These are phyloP conservation scores for Buddleja alternifolia DNA, from an alignment of 257 asterid species.

Conservation along the genomic window DNA sequence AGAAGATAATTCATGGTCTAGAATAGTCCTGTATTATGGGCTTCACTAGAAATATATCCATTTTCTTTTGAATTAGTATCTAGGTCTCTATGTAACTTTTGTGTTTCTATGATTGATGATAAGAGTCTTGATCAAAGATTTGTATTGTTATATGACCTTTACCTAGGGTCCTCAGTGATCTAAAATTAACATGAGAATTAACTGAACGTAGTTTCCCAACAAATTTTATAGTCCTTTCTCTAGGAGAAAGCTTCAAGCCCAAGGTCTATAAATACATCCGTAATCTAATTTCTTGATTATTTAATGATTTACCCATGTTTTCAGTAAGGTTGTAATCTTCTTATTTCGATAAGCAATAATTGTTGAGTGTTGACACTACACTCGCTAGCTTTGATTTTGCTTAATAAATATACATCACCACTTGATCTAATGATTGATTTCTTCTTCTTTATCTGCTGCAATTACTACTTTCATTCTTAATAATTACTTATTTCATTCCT, in stretches of 20 bases:
- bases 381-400: too few relatives aligned
- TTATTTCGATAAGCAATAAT: too few relatives aligned
- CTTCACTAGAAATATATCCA: too few relatives aligned
- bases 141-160: not conserved
- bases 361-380: too few relatives aligned
- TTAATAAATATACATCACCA: too few relatives aligned
- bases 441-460: not conserved
- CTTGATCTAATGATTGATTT: too few relatives aligned
- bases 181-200: not conserved
- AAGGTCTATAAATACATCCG: not conserved
- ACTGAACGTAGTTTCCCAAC: too few relatives aligned
- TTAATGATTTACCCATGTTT: not conserved
- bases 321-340: too few relatives aligned
- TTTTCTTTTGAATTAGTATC: too few relatives aligned
- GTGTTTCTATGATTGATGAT: not conserved
- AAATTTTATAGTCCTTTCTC: too few relatives aligned
- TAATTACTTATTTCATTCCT: not conserved
- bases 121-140: not conserved
- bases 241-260: not conserved
- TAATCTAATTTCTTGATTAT: not conserved
- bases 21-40: too few relatives aligned
- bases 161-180: not conserved
- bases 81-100: not conserved
- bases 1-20: too few relatives aligned
- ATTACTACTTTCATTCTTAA: not conserved